A percentile compares a stretch with the other conserved stretches of the same genome.
phyloP scores from a whole-genome alignment of 1,284 basidiomycete genomes.

The Ganoderma sinense region DNA sequence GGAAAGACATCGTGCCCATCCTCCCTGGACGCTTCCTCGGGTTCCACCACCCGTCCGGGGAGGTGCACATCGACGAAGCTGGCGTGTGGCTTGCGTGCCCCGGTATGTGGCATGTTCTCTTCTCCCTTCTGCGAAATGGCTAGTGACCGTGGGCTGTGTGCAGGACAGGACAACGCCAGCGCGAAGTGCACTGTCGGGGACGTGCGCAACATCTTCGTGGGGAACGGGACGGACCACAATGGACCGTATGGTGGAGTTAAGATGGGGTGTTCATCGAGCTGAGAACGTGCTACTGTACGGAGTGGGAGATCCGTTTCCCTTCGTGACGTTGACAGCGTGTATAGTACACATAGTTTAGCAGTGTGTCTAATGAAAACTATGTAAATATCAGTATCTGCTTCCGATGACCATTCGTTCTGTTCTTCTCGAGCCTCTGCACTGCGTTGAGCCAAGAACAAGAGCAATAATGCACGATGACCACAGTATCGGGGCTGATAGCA shows the following conservation, averaged over 20 bases:
- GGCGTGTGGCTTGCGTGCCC: constrained; percentile 58
- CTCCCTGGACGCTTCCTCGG: constrained; percentile 50
- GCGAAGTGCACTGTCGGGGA: constrained; percentile 59
- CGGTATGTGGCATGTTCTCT: constrained; percentile 43
- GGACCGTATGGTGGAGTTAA: constrained; percentile 60
- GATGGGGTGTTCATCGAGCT: background rate
- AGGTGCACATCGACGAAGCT: constrained; percentile 62
- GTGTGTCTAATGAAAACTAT: too few species aligned
- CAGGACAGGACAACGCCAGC: constrained; percentile 62
- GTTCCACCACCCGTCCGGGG: constrained; percentile 64
- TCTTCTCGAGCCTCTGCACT: too few species aligned
- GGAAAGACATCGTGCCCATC: constrained; percentile 40
- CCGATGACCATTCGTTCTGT: too few species aligned
- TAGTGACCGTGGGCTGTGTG: too few species aligned
- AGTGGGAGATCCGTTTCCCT: too few species aligned
- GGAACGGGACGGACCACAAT: constrained; percentile 53
- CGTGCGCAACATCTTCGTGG: constrained; percentile 55
- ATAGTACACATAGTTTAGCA: too few species aligned
- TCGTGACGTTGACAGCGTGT: too few species aligned
- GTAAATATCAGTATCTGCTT: too few species aligned
- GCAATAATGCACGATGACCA: too few species aligned
- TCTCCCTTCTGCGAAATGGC: too few species aligned
- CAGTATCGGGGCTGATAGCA: too few species aligned
- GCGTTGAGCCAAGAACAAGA: too few species aligned
- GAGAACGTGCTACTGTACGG: background rate